Base-by-base conservation (phyloP, 345 rosid species). In the Aurinia saxatilis region DNA sequence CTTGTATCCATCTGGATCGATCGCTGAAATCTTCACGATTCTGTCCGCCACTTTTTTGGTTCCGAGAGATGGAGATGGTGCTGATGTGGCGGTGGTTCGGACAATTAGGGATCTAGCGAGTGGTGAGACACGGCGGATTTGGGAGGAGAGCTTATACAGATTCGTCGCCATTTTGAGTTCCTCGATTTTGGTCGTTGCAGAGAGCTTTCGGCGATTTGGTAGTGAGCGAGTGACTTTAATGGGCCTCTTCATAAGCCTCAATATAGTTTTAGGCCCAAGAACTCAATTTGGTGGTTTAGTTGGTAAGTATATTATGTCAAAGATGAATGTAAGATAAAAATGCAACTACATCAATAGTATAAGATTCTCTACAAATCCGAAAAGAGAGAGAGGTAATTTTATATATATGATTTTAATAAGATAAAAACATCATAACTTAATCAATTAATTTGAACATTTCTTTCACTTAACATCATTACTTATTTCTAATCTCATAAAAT, bases 21-120 rank as follows among this genome's bases (percentile, higher is more conserved):
- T 79, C 6, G 99, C 97, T 23, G 74, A 87, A 46, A 93, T 84
- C 73, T 87, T 88, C 21, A 93, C 99, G 82, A 93, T 78, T 66
- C 92, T 80, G 41, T 93, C 99, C 39, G 96, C 4, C 52, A 93
- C 99, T 72, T 84, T 93, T 63, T 84, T 87, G 39, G 95, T 72
- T 70, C 80, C 62, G 30, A 72, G 1, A 0, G 67, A 82, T 0
- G 76, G 81, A 7, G 69, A 66, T 8, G 67, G 47, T 4, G 77
- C 54, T 17, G 75, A 61, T 35, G 84, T 63, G 64, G 81, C 75
- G 61, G 81, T 71, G 46, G 80, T 63, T 12, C 85, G 84, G 31
- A 65, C 2, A 46, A 67, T 36, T 21, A 77, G 16, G 72, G 76
- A 75, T 63, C 65, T 73, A 68, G 82, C 35, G 1, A 68, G 63